Evolutionary conservation across 176 grass and related monocot species (phyloP).

Genomic region (Panicum miliaceum): DNA sequence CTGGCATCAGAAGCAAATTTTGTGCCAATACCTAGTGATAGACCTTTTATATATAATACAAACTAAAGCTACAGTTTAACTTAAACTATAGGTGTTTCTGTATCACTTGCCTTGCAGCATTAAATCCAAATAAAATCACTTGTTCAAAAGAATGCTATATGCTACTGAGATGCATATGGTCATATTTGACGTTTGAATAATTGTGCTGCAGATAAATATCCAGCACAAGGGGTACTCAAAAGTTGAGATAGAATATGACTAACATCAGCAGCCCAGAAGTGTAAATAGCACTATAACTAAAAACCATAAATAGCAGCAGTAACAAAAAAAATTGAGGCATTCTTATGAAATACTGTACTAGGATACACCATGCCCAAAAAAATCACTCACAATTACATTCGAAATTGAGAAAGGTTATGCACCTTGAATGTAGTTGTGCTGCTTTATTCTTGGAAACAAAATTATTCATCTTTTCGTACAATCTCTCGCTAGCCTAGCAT

Average conservation of each 20-base stretch:
- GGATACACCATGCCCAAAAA: background rate
- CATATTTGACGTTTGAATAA: constrained; percentile 8
- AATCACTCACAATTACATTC: constrained; percentile 18
- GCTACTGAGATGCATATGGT: background rate
- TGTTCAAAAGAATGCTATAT: constrained; percentile 6
- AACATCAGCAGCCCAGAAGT: constrained; percentile 4
- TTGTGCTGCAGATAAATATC: constrained; percentile 10
- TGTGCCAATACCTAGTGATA: constrained; percentile 14
- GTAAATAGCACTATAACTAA: background rate
- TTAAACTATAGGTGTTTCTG: background rate
- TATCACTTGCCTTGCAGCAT: background rate
- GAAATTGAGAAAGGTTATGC: constrained; percentile 31
- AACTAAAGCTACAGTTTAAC: constrained; percentile 1
- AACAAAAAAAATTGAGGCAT: constrained; percentile 14
- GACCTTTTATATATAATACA: constrained; percentile 22
- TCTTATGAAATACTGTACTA: background rate
- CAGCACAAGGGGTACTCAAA: constrained; percentile 9
- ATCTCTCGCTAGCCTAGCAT: constrained; percentile 88
- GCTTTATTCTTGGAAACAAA: constrained; percentile 95
- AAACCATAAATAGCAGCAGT: background rate
- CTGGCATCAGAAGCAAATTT: constrained; percentile 29
- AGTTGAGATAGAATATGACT: constrained; percentile 33
- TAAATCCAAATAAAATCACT: background rate
- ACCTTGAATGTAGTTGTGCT: constrained; percentile 92
- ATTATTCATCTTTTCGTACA: constrained; percentile 88